phyloP scores from a whole-genome alignment of 1,284 basidiomycete genomes.

The Anthracocystis setariae region DNA sequence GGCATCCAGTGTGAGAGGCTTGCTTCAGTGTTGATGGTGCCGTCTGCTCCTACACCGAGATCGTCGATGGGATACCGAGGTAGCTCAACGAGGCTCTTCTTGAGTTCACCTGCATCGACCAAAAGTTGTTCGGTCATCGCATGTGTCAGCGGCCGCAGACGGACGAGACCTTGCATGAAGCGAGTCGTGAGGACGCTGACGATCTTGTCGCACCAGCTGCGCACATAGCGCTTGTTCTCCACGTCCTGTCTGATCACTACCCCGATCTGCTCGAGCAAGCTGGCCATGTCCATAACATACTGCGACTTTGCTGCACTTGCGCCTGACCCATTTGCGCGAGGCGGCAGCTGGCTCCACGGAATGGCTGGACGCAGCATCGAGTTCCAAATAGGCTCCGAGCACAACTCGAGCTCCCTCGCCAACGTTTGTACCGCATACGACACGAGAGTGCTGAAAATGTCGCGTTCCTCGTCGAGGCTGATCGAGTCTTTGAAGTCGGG shows the following conservation, averaged over 20 bases:
- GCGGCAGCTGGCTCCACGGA: constrained; percentile 54
- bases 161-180: constrained; percentile 53
- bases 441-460: constrained; percentile 74
- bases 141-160: constrained; percentile 55
- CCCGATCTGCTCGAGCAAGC: constrained; percentile 58
- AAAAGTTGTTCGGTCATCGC: constrained; percentile 55
- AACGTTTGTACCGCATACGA: constrained; percentile 56
- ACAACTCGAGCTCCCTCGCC: constrained; percentile 50
- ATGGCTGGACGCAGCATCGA: constrained; percentile 58
- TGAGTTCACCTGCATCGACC: constrained; percentile 51
- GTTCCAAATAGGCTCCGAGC: constrained; percentile 60
- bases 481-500: constrained; percentile 80
- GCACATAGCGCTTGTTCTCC: constrained; percentile 64
- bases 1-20: constrained; percentile 40
- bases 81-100: constrained; percentile 52
- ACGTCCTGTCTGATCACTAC: constrained; percentile 64
- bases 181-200: constrained; percentile 45
- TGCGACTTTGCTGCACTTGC: constrained; percentile 27
- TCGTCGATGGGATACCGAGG: constrained; percentile 56
- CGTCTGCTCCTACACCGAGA: constrained; percentile 19
- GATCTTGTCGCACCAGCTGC: constrained; percentile 65
- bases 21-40: constrained; percentile 18
- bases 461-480: constrained; percentile 83
- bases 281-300: constrained; percentile 61
- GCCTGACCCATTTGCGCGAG: constrained; percentile 10